Evolutionary conservation across 73 alveolate species (phyloP), one percentile per base, ranked within the genome.

Genomic region (Tetrahymena borealis): DNA sequence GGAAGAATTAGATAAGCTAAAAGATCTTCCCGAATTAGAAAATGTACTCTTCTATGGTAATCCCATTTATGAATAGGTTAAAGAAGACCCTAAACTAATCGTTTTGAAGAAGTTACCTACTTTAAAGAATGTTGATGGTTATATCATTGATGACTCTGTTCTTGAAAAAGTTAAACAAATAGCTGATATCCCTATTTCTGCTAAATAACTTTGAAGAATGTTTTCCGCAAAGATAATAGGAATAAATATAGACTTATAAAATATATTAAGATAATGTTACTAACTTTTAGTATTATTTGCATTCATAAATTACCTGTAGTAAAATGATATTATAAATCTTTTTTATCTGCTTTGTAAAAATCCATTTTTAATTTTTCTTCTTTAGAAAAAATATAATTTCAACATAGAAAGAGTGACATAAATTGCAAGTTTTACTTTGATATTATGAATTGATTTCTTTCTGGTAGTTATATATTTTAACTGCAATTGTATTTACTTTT

Each of bases 1-100:
- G 98, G 99, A 98, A 60, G 99, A 98, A 91, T 96, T 98, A 41
- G 96, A 96, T 90, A 98, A 98, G 94, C 93, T 98, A 39, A 90
- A 97, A 10, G 96, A 97, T 60, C 97, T 98, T 31, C 97, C 98
- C 4, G 99, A 97, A 90, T 94, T 98, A 77, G 98, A 95, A 78
- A 96, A 98, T 90, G 98, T 98, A 16, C 96, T 98, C 20, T 95
- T 98, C 78, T 37, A 96, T 42, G 98, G 99, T 78, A 98, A 98
- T 91, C 99, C 99, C 79, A 97, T 97, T 90, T 97, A 97, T 94
- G 98, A 98, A 91, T 97, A 96, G 90, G 95, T 77, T 43, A 97
- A 97, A 95, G 97, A 96, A 39, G 99, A 98, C 38, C 95, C 96
- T 78, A 97, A 97, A 91, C 98, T 99, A 28, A 95, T 92, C 91